Conservation (phyloP, 352 stramenopile species). For the Phytophthora syringae region DNA sequence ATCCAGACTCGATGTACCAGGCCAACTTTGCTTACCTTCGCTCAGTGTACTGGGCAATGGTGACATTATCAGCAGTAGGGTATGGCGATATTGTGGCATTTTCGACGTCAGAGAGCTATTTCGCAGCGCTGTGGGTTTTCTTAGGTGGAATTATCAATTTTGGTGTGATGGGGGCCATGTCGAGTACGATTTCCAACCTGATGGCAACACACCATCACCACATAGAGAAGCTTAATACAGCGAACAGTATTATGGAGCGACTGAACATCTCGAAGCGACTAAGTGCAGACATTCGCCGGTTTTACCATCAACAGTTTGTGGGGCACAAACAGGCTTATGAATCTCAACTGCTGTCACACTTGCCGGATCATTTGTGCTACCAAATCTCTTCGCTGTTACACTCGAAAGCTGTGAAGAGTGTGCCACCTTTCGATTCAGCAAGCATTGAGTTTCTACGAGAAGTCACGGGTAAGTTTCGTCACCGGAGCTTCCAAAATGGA, state of each 20-base stretch:
- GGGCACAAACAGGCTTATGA: constrained; percentile 68
- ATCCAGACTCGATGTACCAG: constrained; percentile 26
- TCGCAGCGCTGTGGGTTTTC: constrained; percentile 70
- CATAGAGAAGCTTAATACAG: constrained; percentile 64
- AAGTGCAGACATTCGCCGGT: constrained; percentile 44
- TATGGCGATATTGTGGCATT: constrained; percentile 49
- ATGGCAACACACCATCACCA: constrained; percentile 58
- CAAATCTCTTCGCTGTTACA: constrained; percentile 73
- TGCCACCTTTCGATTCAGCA: constrained; percentile 62
- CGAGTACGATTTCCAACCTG: constrained; percentile 71
- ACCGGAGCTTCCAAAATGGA: constrained; percentile 63
- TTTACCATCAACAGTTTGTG: constrained; percentile 78
- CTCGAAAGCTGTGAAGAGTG: constrained; percentile 56
- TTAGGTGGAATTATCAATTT: constrained; percentile 79
- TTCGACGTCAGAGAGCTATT: constrained; percentile 66
- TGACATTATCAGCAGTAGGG: constrained; percentile 69
- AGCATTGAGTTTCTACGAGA: constrained; percentile 55
- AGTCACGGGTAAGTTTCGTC: constrained; percentile 71
- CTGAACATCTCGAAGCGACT: constrained; percentile 52
- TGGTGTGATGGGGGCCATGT: constrained; percentile 76
- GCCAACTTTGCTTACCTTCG: constrained; percentile 70
- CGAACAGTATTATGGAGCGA: constrained; percentile 63
- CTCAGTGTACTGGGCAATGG: constrained; percentile 74
- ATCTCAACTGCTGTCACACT: constrained; percentile 53
- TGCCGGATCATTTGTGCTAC: constrained; percentile 70